Base-by-base conservation (phyloP, 2,329 filamentous ascomycete genomes). In the Neoscytalidium dimidiatum region DNA sequence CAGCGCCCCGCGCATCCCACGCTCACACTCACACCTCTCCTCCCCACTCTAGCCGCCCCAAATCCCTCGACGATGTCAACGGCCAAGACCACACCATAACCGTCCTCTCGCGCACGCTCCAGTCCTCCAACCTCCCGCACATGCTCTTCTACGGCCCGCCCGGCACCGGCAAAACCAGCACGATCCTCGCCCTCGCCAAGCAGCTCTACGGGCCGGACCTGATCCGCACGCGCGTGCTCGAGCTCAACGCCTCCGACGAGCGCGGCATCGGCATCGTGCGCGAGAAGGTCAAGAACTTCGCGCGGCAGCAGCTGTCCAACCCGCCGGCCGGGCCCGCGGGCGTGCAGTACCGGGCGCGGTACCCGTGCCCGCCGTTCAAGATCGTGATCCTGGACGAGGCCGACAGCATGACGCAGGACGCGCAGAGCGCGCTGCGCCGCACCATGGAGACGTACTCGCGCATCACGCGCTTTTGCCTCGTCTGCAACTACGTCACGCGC, bases 131-230 rank as follows among this genome's bases (percentile, higher is more conserved):
- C 88, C 90, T 99, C 43, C 95, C 95, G 3, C 96, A 99, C 79
- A 97, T 99, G 92, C 91, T 99, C 73, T 98, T 98, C 84, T 99
- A 99, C 76, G 95, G 95, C 3, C 95, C 96, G 0, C 96, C 95
- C 0, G 95, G 95, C 46, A 99, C 95, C 0, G 95, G 95, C 71
- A 99, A 99, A 82, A 99, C 95, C 1, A 97, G 92, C 1, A 99
- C 96, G 0, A 93, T 99, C 71, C 91, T 99, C 68, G 96, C 96
- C 2, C 89, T 99, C 31, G 94, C 95, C 64, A 97, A 97, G 80
- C 94, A 98, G 75, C 90, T 99, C 67, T 99, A 96, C 80, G 96
- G 95, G 0, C 95, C 95, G 46, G 92, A 97, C 70, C 88, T 99
- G 72, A 91, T 97, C 73, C 94, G 92, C 74, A 88, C 92, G 14